Evolutionary conservation across 2,329 filamentous ascomycete species (phyloP), one percentile per base, ranked within the genome.

Genomic region (Drechslerella stenobrocha): DNA sequence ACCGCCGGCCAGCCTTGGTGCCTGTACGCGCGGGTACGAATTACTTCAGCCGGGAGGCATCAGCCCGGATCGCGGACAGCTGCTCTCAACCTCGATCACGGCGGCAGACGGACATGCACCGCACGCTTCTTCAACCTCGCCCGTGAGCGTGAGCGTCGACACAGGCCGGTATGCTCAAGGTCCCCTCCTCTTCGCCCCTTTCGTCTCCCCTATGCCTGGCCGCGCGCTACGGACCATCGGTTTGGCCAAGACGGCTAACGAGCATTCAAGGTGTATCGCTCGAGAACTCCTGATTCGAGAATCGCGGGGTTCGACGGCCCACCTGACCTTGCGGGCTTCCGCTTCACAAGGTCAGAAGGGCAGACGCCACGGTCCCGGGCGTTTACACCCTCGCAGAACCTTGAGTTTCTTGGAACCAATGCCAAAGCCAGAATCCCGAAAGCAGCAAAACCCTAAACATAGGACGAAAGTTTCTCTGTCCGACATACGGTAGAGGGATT

Each of bases 281-380:
- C n/a, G n/a, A 51, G 34, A 40, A 57, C 52, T 57, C 52, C 34
- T 40, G n/a, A 11, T 23, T 52, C 23, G 34, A 44, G 2, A 9
- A 9, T 44, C 22, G 24, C 23, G 20, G 40, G 35, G 35, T 18
- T 9, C 52, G 35, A 47, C 42, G 35, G 52, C 40, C 22, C 52
- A 60, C 35, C 56, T 60, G 56, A 60, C 56, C 37, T 35, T 60
- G 50, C n/a, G 46, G 46, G 46, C 35, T 52, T 52, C 56, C 46
- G 37, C 15, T 52, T 52, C 56, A 42, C 37, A 2, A 34, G 47
- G 56, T 60, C 56, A 60, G 44, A 47, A 60, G 56, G 56, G 7
- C 56, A 18, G 46, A 60, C 50, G 56, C 56, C 56, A 60, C 56
- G 47, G 46, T 37, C 44, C 20, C 23, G 35, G 52, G 46, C 56